phyloP scores from a whole-genome alignment of 306 rosid genomes.

The Parietaria judaica region DNA sequence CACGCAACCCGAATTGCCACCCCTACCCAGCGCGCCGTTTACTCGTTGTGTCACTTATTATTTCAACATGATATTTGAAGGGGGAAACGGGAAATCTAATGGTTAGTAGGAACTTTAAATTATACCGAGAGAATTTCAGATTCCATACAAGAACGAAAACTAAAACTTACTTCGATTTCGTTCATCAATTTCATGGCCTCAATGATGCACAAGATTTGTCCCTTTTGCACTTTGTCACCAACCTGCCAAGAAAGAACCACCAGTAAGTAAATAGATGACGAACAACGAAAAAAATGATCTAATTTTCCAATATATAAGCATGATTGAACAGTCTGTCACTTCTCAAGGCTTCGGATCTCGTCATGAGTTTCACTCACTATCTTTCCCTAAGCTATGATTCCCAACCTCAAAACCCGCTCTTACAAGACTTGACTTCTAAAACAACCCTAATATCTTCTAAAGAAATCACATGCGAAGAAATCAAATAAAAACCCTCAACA shows the following conservation, averaged over 20 bases:
- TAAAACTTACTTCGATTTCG: constrained; percentile 65
- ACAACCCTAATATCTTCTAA: too few species aligned
- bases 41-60: background rate
- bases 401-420: too few species aligned
- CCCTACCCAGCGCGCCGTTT: too few species aligned
- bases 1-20: too few species aligned
- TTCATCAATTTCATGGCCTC: constrained; percentile 94
- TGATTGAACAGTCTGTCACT: background rate
- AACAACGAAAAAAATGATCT: too few species aligned
- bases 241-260: constrained; percentile 37
- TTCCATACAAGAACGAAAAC: background rate
- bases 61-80: background rate
- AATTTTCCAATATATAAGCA: background rate
- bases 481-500: too few species aligned
- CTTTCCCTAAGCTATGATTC: too few species aligned
- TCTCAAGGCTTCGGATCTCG: too few species aligned
- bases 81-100: background rate
- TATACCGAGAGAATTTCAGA: constrained; percentile 5
- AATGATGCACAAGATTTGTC: constrained; percentile 62
- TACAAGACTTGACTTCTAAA: too few species aligned
- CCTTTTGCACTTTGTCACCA: constrained; percentile 73
- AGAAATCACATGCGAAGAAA: too few species aligned
- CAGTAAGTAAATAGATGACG: constrained; percentile 6
- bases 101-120: background rate
- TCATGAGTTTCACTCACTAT: too few species aligned